Conservation (phyloP, 768 basidiomycete genomes). For the Vishniacozyma victoriae region DNA sequence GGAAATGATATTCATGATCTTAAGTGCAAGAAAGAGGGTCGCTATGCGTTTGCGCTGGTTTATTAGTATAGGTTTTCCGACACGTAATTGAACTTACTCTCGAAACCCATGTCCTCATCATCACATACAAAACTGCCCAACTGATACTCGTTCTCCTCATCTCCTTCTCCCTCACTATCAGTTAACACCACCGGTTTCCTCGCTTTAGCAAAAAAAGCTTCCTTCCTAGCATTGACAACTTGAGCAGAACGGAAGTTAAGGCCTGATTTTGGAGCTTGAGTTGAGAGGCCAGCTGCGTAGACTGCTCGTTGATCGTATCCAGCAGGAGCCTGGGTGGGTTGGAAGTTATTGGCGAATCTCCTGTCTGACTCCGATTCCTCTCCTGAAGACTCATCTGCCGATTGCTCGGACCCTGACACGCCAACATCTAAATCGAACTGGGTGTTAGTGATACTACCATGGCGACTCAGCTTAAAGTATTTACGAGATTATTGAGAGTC, state of each 20-base stretch:
- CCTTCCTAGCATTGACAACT: slow-evolving; percentile 4
- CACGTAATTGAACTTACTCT: too few species aligned
- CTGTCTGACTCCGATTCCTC: slow-evolving; percentile 31
- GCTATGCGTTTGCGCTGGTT: too few species aligned
- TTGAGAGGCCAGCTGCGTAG: slow-evolving; percentile 40
- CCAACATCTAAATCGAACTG: slow-evolving; percentile 37
- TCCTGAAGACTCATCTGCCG: slow-evolving; percentile 20
- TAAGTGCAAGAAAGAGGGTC: too few species aligned
- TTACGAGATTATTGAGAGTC: too few species aligned
- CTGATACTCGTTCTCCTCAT: slow-evolving; percentile 39
- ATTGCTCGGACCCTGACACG: slow-evolving; percentile 28
- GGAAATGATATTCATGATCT: too few species aligned
- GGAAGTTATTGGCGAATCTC: slow-evolving; percentile 44
- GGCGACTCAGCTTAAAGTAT: too few species aligned
- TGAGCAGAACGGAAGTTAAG: slow-evolving; percentile 19
- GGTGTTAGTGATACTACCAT: not conserved
- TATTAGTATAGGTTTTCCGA: too few species aligned
- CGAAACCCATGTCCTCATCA: slow-evolving; percentile 34
- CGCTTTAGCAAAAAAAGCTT: slow-evolving; percentile 37
- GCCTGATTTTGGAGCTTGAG: slow-evolving; percentile 30
- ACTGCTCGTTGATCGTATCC: slow-evolving; percentile 46
- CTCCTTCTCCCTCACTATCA: slow-evolving; percentile 27
- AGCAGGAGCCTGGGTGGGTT: slow-evolving; percentile 45
- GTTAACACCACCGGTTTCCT: slow-evolving; percentile 35
- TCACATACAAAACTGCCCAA: slow-evolving; percentile 36